These are phyloP conservation scores for Casuarina equisetifolia DNA, from an alignment of 306 rosid species.

Conservation along the genomic window DNA sequence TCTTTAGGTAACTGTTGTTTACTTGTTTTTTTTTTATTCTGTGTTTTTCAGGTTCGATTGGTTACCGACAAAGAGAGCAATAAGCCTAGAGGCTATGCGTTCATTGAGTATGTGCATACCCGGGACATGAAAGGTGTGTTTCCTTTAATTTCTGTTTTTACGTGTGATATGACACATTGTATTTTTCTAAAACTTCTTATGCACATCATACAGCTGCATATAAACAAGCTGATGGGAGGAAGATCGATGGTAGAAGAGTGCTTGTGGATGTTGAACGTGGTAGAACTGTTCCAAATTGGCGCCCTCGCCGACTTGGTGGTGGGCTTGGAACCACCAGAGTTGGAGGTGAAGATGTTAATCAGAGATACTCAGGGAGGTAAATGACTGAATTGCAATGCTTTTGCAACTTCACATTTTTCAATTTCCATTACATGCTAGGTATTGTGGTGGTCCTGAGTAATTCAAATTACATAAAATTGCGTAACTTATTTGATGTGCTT, in stretches of 20 bases:
- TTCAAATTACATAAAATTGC: not conserved
- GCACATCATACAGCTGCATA: constrained; percentile 75
- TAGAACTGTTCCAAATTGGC: constrained; percentile 99
- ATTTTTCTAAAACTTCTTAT: constrained; percentile 5
- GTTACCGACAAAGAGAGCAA: constrained; percentile 66
- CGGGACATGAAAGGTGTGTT: constrained; percentile 96
- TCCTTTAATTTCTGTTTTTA: not conserved
- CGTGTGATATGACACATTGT: constrained; percentile 7
- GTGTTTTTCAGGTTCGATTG: constrained; percentile 69
- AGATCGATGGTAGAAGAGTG: constrained; percentile 95
- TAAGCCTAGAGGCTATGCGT: constrained; percentile 91
- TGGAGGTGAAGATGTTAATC: constrained; percentile 93
- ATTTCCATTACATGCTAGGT: not conserved
- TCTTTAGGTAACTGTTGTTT: constrained; percentile 30
- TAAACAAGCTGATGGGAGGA: constrained; percentile 99
- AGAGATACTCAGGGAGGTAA: constrained; percentile 86
- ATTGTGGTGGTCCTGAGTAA: not conserved
- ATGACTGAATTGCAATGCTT: constrained; percentile 6
- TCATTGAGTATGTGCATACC: constrained; percentile 92
- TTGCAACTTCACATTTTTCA: not conserved
- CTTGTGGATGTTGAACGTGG: constrained; percentile 99
- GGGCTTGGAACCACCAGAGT: constrained; percentile 98
- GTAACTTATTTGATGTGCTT: not conserved
- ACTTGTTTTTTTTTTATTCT: constrained; percentile 17
- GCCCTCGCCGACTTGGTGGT: constrained; percentile 97